Conservation (phyloP, 768 basidiomycete genomes). For the Lactifluus echinatus region DNA sequence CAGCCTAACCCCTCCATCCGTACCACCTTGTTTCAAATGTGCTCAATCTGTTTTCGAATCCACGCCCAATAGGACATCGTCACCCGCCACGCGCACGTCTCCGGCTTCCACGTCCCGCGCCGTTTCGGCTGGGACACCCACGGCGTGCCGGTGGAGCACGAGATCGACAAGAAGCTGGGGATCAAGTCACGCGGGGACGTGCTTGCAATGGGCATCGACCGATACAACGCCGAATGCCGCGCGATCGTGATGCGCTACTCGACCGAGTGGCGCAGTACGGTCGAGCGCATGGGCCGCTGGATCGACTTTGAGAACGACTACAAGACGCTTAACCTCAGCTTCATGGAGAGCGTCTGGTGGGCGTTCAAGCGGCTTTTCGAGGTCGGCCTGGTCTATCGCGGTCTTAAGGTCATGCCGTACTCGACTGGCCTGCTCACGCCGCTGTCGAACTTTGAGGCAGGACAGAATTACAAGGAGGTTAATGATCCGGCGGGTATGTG, state of each 20-base stretch:
- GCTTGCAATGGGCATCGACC: conserved; percentile 89
- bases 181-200: conserved; percentile 94
- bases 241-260: conserved; percentile 97
- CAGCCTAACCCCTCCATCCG: background rate
- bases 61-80: conserved; percentile 99
- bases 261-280: conserved; percentile 87
- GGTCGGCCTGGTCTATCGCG: conserved; percentile 87
- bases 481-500: conserved; percentile 81
- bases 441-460: conserved; percentile 95
- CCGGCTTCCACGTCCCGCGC: conserved; percentile 85
- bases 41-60: too few relatives aligned
- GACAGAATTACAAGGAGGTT: conserved; percentile 84
- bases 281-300: conserved; percentile 98
- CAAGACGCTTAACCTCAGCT: conserved; percentile 87
- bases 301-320: conserved; percentile 99
- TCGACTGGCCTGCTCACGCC: conserved; percentile 95
- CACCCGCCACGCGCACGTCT: conserved; percentile 90
- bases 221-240: conserved; percentile 95
- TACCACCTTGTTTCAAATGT: too few relatives aligned
- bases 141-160: conserved; percentile 96
- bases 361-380: conserved; percentile 92
- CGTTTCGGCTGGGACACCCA: conserved; percentile 99
- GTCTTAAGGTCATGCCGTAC: conserved; percentile 95
- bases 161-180: conserved; percentile 93
- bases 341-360: conserved; percentile 99